phyloP scores from a whole-genome alignment of 495 filamentous ascomycete genomes.

The Rhypophila decipiens region DNA sequence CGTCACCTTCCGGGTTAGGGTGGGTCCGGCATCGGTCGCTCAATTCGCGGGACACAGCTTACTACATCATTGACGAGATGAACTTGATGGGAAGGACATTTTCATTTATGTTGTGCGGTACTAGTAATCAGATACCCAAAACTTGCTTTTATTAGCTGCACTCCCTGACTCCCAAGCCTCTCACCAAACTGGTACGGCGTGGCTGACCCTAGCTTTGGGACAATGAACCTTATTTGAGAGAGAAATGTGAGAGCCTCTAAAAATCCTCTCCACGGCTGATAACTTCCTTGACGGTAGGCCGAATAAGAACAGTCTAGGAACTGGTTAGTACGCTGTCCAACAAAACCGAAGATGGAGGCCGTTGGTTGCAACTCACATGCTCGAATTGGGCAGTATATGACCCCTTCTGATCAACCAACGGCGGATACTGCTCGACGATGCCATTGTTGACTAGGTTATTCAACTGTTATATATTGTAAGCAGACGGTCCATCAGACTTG shows the following conservation, averaged over 20 bases:
- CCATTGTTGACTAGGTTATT: conserved; percentile 81
- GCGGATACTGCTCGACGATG: conserved; percentile 86
- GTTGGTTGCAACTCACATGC: conserved; percentile 58
- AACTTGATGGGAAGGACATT: no score
- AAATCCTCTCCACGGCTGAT: conserved; percentile 91
- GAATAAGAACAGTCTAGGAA: conserved; percentile 71
- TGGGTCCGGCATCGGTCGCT: no score
- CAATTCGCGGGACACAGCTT: no score
- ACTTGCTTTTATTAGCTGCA: no score
- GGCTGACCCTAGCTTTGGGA: no score
- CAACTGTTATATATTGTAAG: conserved; percentile 43
- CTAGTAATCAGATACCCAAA: no score
- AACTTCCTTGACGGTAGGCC: conserved; percentile 86
- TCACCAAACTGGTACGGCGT: no score
- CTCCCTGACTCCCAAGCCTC: no score
- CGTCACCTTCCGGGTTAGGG: not conserved
- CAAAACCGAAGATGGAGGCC: not conserved
- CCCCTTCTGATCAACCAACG: conserved; percentile 86
- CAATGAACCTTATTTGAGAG: no score
- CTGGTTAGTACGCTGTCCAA: conserved; percentile 18
- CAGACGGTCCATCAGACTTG: conserved; percentile 19
- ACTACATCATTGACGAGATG: no score
- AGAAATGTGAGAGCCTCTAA: conserved; percentile 35
- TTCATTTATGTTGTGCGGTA: no score
- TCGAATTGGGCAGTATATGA: conserved; percentile 93